Evolutionary conservation across 1,139 yeast genomes (phyloP).

Genomic region (Scheffersomyces illinoinensis): DNA sequence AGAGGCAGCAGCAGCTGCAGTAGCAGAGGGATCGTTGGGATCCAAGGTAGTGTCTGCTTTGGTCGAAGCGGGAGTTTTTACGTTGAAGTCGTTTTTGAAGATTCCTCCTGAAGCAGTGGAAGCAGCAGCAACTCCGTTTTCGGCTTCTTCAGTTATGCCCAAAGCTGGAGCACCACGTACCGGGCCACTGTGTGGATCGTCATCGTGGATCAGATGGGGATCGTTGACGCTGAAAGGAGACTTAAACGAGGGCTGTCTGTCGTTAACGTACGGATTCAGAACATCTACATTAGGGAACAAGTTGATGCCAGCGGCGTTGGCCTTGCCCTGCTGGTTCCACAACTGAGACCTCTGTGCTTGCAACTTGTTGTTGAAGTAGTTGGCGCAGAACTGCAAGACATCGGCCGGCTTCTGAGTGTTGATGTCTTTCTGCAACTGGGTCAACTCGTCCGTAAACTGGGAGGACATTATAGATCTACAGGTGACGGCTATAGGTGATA

Average conservation of each 20-base stretch:
- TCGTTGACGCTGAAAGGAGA: constrained; percentile 66
- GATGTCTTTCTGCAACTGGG: constrained; percentile 63
- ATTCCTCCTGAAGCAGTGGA: constrained; percentile 26
- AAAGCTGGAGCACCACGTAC: neutral
- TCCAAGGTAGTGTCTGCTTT: constrained; percentile 26
- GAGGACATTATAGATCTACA: neutral
- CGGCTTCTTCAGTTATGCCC: constrained; percentile 2
- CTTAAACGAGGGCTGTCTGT: constrained; percentile 55
- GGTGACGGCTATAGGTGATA: neutral
- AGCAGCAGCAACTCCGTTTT: constrained; percentile 1
- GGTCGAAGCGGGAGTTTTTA: constrained; percentile 27
- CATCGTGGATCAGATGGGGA: constrained; percentile 52
- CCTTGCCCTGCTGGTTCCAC: constrained; percentile 54
- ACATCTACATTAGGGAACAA: constrained; percentile 43
- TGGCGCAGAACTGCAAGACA: constrained; percentile 72
- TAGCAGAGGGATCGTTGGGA: constrained; percentile 27
- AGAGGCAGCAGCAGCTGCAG: constrained; percentile 12
- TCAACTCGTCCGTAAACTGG: constrained; percentile 47
- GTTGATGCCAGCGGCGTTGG: constrained; percentile 53
- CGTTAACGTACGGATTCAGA: constrained; percentile 17
- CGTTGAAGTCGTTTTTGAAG: constrained; percentile 49
- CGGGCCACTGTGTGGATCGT: constrained; percentile 16
- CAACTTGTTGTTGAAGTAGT: constrained; percentile 63
- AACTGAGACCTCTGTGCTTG: constrained; percentile 59
- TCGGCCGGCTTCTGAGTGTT: constrained; percentile 65